phyloP scores from a whole-genome alignment of 306 rosid species.

The Citrullus amarus region DNA sequence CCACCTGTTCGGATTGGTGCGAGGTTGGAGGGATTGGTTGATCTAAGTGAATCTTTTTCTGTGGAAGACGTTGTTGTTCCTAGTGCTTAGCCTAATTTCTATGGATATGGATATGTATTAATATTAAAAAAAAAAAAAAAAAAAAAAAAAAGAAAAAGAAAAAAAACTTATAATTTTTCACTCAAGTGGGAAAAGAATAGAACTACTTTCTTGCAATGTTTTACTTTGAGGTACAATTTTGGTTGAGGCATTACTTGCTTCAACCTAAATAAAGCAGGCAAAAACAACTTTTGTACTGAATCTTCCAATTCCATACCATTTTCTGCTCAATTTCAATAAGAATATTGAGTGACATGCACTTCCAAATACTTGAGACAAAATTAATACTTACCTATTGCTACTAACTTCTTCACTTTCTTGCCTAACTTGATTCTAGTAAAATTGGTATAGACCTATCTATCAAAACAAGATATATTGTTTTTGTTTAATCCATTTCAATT shows the following conservation, averaged over 20 bases:
- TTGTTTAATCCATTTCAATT: too few species aligned
- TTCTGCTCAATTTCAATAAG: background rate
- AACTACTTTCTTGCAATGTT: background rate
- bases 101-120: too few species aligned
- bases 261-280: background rate
- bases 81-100: too few species aligned
- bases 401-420: background rate
- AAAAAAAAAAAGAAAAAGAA: background rate
- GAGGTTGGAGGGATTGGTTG: too few species aligned
- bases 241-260: background rate
- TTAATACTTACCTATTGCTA: background rate
- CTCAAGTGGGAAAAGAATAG: background rate
- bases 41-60: too few species aligned
- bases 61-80: too few species aligned
- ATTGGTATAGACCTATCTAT: background rate
- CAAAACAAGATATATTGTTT: background rate
- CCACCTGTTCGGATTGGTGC: too few species aligned
- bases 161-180: background rate
- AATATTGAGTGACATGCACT: background rate
- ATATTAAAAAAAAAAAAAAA: too few species aligned
- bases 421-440: background rate
- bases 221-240: background rate
- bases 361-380: background rate
- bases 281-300: slow-evolving; percentile 1
- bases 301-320: background rate